Evolutionary conservation across 805 yeast species (phyloP), one percentile per base, ranked within the genome.

Genomic region (Candida awuae): DNA sequence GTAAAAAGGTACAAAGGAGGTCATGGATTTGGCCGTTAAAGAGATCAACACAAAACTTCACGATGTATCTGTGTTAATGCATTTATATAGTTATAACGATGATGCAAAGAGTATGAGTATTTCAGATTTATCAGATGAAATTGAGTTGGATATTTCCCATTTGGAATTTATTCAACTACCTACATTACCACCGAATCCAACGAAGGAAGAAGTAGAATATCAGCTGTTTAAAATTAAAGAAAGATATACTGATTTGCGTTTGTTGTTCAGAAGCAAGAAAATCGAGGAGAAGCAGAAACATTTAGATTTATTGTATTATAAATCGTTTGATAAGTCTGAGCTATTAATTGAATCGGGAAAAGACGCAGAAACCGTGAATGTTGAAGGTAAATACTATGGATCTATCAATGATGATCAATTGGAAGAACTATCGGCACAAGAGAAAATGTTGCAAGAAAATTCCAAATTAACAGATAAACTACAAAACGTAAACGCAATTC

Each of bases 401-500:
- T 42, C 59, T 1, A 47, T 61, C 12, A 52, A 54, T 33, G 62
- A 57, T 27, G 38, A 46, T 10, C 45, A 47, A 22, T 39, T 54
- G 27, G 45, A 54, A 27, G 52, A 60, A 29, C 44, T 58, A 19
- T 46, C 62, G 0, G 47, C 58, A 5, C 66, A 68, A 26, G 67
- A 70, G 17, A 67, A 67, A 46, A 52, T 74, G 6, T 53, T 71
- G 18, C 57, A 61, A 22, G 71, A 70, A 32, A 74, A 74, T 51
- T 59, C 65, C 28, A 57, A 62, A 38, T 67, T 74, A 32, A 71
- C 77, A 1, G 51, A 61, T 18, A 61, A 71, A 17, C 56, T 73
- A 22, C 74, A 72, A 49, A 59, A 65, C 6, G 66, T 77, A 0
- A 62, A 70, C 40, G 69, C 69, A 32, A 51, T 74, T 44, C 57